Base-by-base conservation (phyloP, 2,329 filamentous ascomycete genomes). In the Aspergillus tanneri region DNA sequence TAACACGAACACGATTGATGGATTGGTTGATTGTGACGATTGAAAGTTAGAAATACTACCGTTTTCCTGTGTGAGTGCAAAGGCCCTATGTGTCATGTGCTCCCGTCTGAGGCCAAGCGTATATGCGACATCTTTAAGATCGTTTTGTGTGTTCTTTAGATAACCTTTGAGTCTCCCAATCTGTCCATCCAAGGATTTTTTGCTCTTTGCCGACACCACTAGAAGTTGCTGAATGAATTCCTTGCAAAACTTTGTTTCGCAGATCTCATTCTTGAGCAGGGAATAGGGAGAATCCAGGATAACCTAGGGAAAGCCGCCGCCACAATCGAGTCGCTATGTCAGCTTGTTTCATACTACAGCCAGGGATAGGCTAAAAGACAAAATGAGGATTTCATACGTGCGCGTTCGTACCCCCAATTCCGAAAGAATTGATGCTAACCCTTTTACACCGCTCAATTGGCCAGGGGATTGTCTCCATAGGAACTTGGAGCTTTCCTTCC, bases 361-460 rank as follows among this genome's bases (percentile, higher is more conserved):
- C n/a, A n/a, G n/a, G n/a, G n/a, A n/a, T n/a, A n/a, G n/a, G n/a
- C n/a, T n/a, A n/a, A 14, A 23, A 36, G 5, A 8, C 19, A 9
- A 12, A n/a, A 7, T 6, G 7, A n/a, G 36, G 21, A 23, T 22
- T 6, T 4, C 36, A 10, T 38, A 46, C 37, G 14, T 40, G 39
- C 12, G 39, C 40, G 25, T 49, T 49, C 6, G 46, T 23, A 2
- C 46, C 46, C 25, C 46, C 21, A 56, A 57, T 57, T 2, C 63
- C 62, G 43, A 65, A 63, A 1, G 48, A 56, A 43, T 65, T 66
- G 8, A 66, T 48, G n/a, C 55, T 58, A 7, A 54, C 52, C 24
- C 61, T 47, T 14, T 54, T 50, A 12, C 36, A 35, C 11, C 46
- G 46, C 16, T 21, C 21, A 12, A 14, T 32, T 43, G 61, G 58